Base-by-base conservation (phyloP, 768 basidiomycete genomes). In the Mrakia blollopis region DNA sequence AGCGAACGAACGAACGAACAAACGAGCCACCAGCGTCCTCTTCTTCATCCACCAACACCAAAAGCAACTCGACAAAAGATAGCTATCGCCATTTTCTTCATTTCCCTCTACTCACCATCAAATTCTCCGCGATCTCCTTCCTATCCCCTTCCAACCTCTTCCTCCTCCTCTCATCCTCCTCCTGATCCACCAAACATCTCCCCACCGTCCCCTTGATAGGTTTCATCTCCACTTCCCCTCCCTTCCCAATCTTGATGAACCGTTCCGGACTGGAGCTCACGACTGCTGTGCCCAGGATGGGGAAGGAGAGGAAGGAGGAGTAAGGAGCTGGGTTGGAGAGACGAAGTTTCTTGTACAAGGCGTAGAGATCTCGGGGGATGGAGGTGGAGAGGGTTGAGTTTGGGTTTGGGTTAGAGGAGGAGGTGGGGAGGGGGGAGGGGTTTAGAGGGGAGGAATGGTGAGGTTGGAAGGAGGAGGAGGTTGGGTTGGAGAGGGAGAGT, bases 61-160 rank as follows among this genome's bases (percentile, higher is more conserved):
- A 4, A 7, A 13, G 44, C 2, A 14, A 44, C 5, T 2, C 14
- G 44, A 44, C 11, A 14, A 44, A 44, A 44, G n/a, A n/a, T n/a
- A 44, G 44, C 44, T 14, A 4, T 11, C 2, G 11, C 5, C 5
- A n/a, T n/a, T n/a, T n/a, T n/a, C n/a, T n/a, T n/a, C n/a, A n/a
- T n/a, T n/a, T 44, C 1, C 16, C 21, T 2, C 18, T 21, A 50
- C 35, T 68, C 65, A 84, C 84, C 95, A 98, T 98, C 75, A 98
- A 84, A 82, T 98, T 98, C 85, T 98, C 95, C 0, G 94, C 95
- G 2, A 95, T 89, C 83, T 98, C 95, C 83, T 98, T 98, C 61
- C 85, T 86, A 82, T 86, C 84, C 16, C 71, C 78, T 71, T 82
- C 78, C 52, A 86, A 78, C 30, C 80, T 81, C 80, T n/a, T 63